These are phyloP conservation scores for Hymenochaete sp. DNA, from an alignment of 1,284 basidiomycete species.

Conservation along the genomic window DNA sequence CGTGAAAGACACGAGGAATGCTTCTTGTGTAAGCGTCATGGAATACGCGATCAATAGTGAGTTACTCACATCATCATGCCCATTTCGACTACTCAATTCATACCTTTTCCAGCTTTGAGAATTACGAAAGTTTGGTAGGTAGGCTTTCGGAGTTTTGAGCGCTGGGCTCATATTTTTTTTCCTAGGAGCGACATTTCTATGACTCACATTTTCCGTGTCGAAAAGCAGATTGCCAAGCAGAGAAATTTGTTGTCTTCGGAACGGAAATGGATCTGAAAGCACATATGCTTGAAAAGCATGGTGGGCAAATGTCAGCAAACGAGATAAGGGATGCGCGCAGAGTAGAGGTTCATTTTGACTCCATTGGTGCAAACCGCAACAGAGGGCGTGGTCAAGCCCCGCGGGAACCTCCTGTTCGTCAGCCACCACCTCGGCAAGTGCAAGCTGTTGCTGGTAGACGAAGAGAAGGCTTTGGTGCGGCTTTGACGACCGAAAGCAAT, in stretches of 20 bases:
- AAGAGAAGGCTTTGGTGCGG: conserved; percentile 57
- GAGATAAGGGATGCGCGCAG: conserved; percentile 75
- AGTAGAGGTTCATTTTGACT: conserved; percentile 72
- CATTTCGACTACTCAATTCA: conserved; percentile 11
- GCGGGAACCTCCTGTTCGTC: conserved; percentile 36
- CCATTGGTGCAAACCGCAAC: too few relatives aligned
- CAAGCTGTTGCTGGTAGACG: too few relatives aligned
- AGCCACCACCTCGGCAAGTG: conserved; percentile 22
- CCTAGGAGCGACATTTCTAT: conserved; percentile 63
- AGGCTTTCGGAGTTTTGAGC: background rate
- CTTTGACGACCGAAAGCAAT: conserved; percentile 45
- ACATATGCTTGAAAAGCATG: conserved; percentile 85
- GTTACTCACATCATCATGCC: conserved; percentile 28
- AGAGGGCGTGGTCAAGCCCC: conserved; percentile 29
- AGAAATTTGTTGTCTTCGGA: conserved; percentile 93
- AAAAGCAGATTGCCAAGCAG: conserved; percentile 66
- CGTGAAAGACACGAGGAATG: conserved; percentile 93
- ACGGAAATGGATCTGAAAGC: conserved; percentile 85
- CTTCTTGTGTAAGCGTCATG: conserved; percentile 84
- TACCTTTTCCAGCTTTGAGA: conserved; percentile 56
- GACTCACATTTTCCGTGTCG: conserved; percentile 72
- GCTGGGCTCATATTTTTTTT: background rate
- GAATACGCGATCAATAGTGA: conserved; percentile 78
- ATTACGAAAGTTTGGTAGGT: conserved; percentile 66
- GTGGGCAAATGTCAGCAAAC: conserved; percentile 67